Evolutionary conservation across 2,329 filamentous ascomycete genomes (phyloP), one percentile per base, ranked within the genome.

Genomic region (Fusarium setosum): DNA sequence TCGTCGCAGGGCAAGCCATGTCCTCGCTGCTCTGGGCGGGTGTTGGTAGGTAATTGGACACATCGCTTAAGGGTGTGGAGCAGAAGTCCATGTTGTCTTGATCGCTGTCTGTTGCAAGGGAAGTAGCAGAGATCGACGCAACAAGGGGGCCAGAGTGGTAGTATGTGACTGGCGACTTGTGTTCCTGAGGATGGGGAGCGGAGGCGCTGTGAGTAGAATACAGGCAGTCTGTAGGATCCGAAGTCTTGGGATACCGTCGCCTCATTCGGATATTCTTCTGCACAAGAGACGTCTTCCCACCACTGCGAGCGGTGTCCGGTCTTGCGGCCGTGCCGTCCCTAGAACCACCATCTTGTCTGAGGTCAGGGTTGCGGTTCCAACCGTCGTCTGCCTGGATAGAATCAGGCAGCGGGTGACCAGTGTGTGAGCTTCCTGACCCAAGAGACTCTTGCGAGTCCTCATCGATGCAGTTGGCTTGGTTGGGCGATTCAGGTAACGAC

Each of bases 251-350:
- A 26, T 38, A 35, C 18, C 70, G 68, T 24, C 62, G 63, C 56
- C 70, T 67, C 41, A 72, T 69, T 10, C 70, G 54, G 38, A 72
- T 72, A 10, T 65, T 69, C 40, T 62, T 71, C 29, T 68, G 67
- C 37, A 72, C 70, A 3, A 72, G 56, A 47, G 67, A 63, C 42
- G 56, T 49, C 29, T 63, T 61, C 37, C 59, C 48, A 31, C 61
- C 34, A 32, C 37, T 63, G 35, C 50, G 67, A 15, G 56, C 38
- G 10, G 38, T 56, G 24, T 59, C 74, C 59, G 71, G 75, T 80
- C 83, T 84, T 80, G 80, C 82, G 83, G 82, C 79, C 82, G 81
- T 81, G 80, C 76, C 79, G 78, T 75, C 75, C 74, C 75, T 76
- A 61, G 63, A 71, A 69, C 75, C 75, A 71, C 76, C 76, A 56